These are phyloP conservation scores for Alternaria triticimaculans DNA, from an alignment of 2,329 filamentous ascomycete species.

Conservation along the genomic window DNA sequence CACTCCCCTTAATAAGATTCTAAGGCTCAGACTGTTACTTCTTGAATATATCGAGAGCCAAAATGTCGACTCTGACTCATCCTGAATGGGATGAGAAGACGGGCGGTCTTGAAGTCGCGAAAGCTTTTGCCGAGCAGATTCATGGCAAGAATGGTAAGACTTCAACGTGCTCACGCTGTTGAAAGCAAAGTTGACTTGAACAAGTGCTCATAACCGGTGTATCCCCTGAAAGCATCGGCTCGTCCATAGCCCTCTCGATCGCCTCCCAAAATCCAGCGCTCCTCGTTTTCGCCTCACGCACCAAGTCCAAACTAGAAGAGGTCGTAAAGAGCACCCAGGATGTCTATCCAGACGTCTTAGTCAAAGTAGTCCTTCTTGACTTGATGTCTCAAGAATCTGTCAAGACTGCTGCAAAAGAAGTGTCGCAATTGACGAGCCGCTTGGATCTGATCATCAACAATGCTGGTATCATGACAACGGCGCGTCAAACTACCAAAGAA, in stretches of 20 bases:
- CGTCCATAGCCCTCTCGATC: slow-evolving; percentile 34
- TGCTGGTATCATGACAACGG: slow-evolving; percentile 49
- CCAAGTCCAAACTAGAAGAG: slow-evolving; percentile 49
- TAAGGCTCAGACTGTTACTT: not conserved
- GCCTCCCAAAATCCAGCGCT: slow-evolving; percentile 37
- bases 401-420: slow-evolving; percentile 42
- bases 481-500: slow-evolving; percentile 46
- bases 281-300: slow-evolving; percentile 52
- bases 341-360: slow-evolving; percentile 33
- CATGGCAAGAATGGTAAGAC: slow-evolving; percentile 33
- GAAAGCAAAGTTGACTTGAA: not conserved
- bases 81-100: slow-evolving; percentile 42
- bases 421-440: slow-evolving; percentile 32
- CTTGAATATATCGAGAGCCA: not conserved
- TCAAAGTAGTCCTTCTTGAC: slow-evolving; percentile 43
- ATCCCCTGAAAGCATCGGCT: slow-evolving; percentile 40
- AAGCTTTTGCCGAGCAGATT: slow-evolving; percentile 37
- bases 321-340: slow-evolving; percentile 47
- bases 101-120: slow-evolving; percentile 40
- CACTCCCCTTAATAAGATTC: not conserved
- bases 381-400: slow-evolving; percentile 49
- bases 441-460: slow-evolving; percentile 57
- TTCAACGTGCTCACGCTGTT: accelerated
- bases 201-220: slow-evolving; percentile 50
- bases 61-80: slow-evolving; percentile 39